A percentile compares a stretch with the other conserved stretches of the same genome.
phyloP scores from a whole-genome alignment of 495 filamentous ascomycete species.

The Trichocladium uniseriatum region DNA sequence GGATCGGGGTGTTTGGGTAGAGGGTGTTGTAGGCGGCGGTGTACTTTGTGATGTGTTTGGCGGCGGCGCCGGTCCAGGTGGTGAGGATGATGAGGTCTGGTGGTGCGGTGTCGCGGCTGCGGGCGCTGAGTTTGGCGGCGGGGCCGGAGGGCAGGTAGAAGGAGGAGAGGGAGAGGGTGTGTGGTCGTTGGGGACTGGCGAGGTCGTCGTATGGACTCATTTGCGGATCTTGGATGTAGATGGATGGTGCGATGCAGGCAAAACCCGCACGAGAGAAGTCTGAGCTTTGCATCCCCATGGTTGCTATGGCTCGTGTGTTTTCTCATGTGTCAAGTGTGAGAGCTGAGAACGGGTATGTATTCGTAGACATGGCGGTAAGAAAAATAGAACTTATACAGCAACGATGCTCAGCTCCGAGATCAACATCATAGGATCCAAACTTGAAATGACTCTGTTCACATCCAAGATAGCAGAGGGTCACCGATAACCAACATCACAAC shows the following conservation, averaged over 20 bases:
- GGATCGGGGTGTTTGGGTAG: conserved; percentile 31
- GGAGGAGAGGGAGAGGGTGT: neutral
- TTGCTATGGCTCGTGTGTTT: no score
- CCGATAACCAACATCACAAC: no score
- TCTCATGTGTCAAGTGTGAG: no score
- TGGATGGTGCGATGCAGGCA: conserved; percentile 3
- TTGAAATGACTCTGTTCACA: no score
- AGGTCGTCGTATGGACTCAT: neutral
- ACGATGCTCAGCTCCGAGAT: no score
- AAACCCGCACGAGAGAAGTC: conserved; percentile 11
- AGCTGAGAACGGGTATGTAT: no score
- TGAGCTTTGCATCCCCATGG: neutral
- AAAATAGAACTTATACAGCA: no score
- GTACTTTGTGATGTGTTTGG: conserved; percentile 38
- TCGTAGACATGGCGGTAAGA: no score
- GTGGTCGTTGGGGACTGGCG: neutral
- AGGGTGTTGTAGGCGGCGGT: conserved; percentile 30
- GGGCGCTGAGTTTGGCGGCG: neutral
- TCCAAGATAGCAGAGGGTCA: no score
- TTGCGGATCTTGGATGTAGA: conserved; percentile 11
- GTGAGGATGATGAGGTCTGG: conserved; percentile 34
- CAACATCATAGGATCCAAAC: no score
- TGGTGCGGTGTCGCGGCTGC: neutral
- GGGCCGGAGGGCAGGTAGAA: neutral
- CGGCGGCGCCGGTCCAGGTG: conserved; percentile 36